A percentile compares a stretch with the other conserved stretches of the same genome.
Conservation (phyloP, 2,329 filamentous ascomycete genomes). For the Chalara sp. region DNA sequence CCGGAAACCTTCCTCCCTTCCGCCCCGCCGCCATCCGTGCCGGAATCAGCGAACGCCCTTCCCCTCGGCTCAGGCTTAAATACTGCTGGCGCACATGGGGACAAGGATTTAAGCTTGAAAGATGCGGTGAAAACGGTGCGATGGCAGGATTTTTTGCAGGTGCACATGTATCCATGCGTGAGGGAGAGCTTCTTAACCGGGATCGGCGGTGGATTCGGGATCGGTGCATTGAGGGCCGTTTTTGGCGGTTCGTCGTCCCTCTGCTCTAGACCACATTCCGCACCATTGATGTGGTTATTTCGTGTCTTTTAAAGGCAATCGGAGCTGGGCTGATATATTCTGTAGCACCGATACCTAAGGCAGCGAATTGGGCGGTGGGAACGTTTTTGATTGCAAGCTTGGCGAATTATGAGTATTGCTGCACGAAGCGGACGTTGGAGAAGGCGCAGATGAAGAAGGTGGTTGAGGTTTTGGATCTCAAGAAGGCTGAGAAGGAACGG, state of each 20-base stretch:
- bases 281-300: no score
- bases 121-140: conserved; percentile 64
- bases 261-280: not conserved
- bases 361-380: conserved; percentile 81
- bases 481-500: conserved; percentile 48
- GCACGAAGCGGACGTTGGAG: conserved; percentile 66
- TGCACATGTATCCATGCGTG: conserved; percentile 78
- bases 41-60: conserved; percentile 24
- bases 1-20: not conserved
- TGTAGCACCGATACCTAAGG: conserved; percentile 52
- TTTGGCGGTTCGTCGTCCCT: conserved; percentile 55
- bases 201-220: conserved; percentile 69
- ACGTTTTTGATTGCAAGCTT: conserved; percentile 65
- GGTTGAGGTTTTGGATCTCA: conserved; percentile 72
- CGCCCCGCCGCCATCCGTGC: conserved; percentile 13
- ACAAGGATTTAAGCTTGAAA: conserved; percentile 34
- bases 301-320: not conserved
- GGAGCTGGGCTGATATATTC: conserved; percentile 1
- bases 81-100: conserved; percentile 21
- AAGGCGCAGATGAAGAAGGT: conserved; percentile 77
- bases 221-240: conserved; percentile 69
- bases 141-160: conserved; percentile 59
- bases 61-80: conserved; percentile 27
- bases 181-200: conserved; percentile 77
- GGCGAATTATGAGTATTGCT: conserved; percentile 77